Base-by-base conservation (phyloP, 345 rosid species). In the Citrus hindsii region DNA sequence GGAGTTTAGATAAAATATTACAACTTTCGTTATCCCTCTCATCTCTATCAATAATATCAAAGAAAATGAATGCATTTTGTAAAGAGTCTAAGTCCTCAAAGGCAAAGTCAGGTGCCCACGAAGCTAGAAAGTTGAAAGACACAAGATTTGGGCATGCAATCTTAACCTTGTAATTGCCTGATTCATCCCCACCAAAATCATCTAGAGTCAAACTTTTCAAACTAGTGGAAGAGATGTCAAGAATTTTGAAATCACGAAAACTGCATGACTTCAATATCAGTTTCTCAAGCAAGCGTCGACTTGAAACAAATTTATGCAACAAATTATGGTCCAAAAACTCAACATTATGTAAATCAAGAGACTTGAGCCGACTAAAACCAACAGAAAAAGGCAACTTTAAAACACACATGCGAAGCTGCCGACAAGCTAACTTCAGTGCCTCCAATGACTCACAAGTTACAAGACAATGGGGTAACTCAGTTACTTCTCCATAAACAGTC, bases 101-200 rank as follows among this genome's bases (percentile, higher is more conserved):
- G 51, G 60, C 46, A 27, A 38, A 24, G 6, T 28, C 58, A 2
- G 6, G 27, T 12, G 69, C 9, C 13, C 12, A 9, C 1, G 9
- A 30, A 75, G 38, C 58, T 2, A 42, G 1, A 18, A 62, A 46
- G 21, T 16, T 27, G 37, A 75, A 74, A 27, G 77, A 40, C 22
- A 63, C 16, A 8, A 74, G 69, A 37, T 63, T 74, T 74, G 77
- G 69, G 27, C 46, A 46, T 64, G 62, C 40, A 64, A 75, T 6
- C 46, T 64, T 75, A 30, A 65, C 38, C 63, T 48, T 46, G 37
- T 38, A 42, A 6, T 30, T 19, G 4, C 6, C 13, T 9, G 33
- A 64, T 22, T 67, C 69, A 32, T 37, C 48, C 24, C 22, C 10
- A 46, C 28, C 30, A 16, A 35, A 28, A 2, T 16, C 13, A 46